Base-by-base conservation (phyloP, 2,329 filamentous ascomycete species). In the Clarireedia hainanense region DNA sequence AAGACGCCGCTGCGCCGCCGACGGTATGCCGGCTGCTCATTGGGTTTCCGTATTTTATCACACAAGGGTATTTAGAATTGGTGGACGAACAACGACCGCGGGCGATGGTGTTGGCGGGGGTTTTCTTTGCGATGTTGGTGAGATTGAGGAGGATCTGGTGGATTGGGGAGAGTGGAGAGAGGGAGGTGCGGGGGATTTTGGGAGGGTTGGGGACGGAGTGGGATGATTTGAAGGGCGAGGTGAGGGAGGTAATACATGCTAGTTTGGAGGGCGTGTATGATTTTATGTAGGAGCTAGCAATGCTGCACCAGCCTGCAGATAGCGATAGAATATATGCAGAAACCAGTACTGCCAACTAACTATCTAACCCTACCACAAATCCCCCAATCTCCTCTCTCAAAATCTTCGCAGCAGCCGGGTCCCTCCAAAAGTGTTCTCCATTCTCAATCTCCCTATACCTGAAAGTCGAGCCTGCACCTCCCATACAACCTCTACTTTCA, bases 121-220 rank as follows among this genome's bases (percentile, higher is more conserved):
- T 68, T 55, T 69, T 65, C 61, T 60, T 69, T 55, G 65, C 68
- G 1, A 50, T 70, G 6, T 59, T 69, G 12, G 61, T 65, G 47
- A 57, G 65, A 20, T 24, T 67, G 15, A 65, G 63, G 46, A 66
- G 64, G 6, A 60, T 68, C 12, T 70, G 68, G 68, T 69, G 67
- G 68, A 63, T 70, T 47, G 63, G 65, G 17, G 30, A 36, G 9
- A 36, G 23, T 15, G 40, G 48, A 4, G 17, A 7, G 4, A 47
- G 57, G 17, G 53, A 61, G 45, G 37, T 60, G 5, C 7, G 43
- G 5, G 59, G 47, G 3, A 58, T 58, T 15, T 10, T 50, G 14
- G 34, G 23, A 4, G 43, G 43, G 27, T 24, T 61, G 27, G 27
- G 40, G 15, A 23, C 36, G 12, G 40, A 47, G 36, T 56, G 54